Conservation (phyloP, 78 protist species). For the Planoprotostelium fungivorum region DNA sequence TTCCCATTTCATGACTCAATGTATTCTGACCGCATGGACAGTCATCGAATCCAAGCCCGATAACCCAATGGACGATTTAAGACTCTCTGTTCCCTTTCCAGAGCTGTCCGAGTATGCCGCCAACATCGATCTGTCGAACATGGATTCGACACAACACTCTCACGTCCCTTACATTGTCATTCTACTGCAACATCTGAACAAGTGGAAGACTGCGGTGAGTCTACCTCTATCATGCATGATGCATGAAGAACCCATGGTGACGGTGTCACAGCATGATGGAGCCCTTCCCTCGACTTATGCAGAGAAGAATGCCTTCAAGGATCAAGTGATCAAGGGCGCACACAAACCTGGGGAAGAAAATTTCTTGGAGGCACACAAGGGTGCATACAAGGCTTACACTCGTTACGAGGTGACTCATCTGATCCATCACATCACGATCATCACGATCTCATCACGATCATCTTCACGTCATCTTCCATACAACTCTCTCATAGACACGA, state of each 20-base stretch:
- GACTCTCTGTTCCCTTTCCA: conserved; percentile 60
- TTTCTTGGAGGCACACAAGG: conserved; percentile 59
- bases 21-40: not conserved
- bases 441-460: not conserved
- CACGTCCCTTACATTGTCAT: conserved; percentile 70
- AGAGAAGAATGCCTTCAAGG: conserved; percentile 69
- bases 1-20: not conserved
- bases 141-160: conserved; percentile 36
- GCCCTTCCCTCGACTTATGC: conserved; percentile 39
- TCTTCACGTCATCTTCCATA: no score
- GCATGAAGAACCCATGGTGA: not conserved
- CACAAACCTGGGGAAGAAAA: conserved; percentile 32
- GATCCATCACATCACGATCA: not conserved
- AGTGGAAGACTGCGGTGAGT: conserved; percentile 18
- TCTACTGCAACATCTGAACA: conserved; percentile 20
- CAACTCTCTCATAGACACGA: no score
- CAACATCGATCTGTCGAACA: conserved; percentile 11
- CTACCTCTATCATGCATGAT: not conserved
- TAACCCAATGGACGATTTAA: conserved; percentile 60
- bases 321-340: not conserved
- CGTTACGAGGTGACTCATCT: conserved; percentile 15
- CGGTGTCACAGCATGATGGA: conserved; percentile 24
- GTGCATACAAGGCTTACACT: conserved; percentile 30
- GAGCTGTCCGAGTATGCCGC: conserved; percentile 33
- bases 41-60: conserved; percentile 77